Conservation (phyloP, 108 stramenopile species). For the Cyclotella choctawhatcheeana region DNA sequence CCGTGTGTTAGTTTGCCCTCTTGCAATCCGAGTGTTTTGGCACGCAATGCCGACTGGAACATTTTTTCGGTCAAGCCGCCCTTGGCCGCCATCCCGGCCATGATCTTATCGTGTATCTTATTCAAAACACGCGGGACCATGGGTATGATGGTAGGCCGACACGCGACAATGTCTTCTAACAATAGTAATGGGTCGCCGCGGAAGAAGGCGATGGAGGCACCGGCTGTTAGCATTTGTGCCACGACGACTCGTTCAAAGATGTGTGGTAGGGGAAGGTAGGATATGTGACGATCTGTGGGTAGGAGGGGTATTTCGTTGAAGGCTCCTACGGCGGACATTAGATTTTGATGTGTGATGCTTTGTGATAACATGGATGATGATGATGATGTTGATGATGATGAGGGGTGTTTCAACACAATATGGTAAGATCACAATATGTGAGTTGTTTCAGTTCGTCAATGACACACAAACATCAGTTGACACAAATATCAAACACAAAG, state of each 20-base stretch:
- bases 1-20: slow-evolving; percentile 73
- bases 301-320: slow-evolving; percentile 31
- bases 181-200: slow-evolving; percentile 82
- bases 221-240: slow-evolving; percentile 61
- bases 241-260: slow-evolving; percentile 91
- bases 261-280: slow-evolving; percentile 96
- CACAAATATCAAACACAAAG: not conserved
- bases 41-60: slow-evolving; percentile 86
- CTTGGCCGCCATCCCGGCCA: slow-evolving; percentile 81
- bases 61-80: slow-evolving; percentile 90
- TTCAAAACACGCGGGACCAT: slow-evolving; percentile 95
- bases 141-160: slow-evolving; percentile 91
- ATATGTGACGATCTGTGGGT: slow-evolving; percentile 87
- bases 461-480: too few relatives aligned
- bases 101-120: slow-evolving; percentile 94
- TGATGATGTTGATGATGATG: not conserved
- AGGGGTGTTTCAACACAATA: too few relatives aligned
- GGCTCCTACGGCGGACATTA: slow-evolving; percentile 73
- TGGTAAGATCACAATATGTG: too few relatives aligned
- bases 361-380: not conserved
- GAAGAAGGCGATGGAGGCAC: slow-evolving; percentile 88
- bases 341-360: slow-evolving; percentile 83
- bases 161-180: slow-evolving; percentile 87
- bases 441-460: too few relatives aligned
- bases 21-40: slow-evolving; percentile 80